A percentile compares a stretch with the other conserved stretches of the same genome.
These are phyloP conservation scores for Pseudonitzschia delicatissima DNA, from an alignment of 108 stramenopile species.

Conservation along the genomic window DNA sequence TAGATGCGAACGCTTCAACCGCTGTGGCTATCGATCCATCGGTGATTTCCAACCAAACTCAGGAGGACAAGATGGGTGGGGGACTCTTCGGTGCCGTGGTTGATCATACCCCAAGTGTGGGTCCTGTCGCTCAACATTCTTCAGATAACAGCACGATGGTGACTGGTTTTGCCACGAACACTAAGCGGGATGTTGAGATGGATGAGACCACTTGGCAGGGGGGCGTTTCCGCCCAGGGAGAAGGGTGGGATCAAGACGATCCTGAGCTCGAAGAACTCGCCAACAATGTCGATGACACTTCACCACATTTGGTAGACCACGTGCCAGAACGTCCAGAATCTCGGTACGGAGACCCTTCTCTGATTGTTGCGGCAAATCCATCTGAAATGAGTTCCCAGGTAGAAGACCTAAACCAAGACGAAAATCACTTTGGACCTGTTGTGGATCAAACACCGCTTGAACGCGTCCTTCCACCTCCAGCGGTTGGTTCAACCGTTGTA, in stretches of 20 bases:
- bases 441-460: slow-evolving; percentile 39
- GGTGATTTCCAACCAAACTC: slow-evolving; percentile 18
- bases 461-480: slow-evolving; percentile 6
- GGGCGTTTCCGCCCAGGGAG: slow-evolving; percentile 15
- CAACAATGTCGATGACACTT: slow-evolving; percentile 8
- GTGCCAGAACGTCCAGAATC: slow-evolving; percentile 39
- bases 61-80: slow-evolving; percentile 13
- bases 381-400: slow-evolving; percentile 48
- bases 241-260: slow-evolving; percentile 34
- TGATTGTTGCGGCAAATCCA: slow-evolving; percentile 42
- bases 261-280: slow-evolving; percentile 19
- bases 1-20: slow-evolving; percentile 17
- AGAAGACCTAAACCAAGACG: slow-evolving; percentile 43
- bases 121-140: neutral
- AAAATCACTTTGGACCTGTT: slow-evolving; percentile 43
- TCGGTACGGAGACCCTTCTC: slow-evolving; percentile 38
- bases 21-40: slow-evolving; percentile 29
- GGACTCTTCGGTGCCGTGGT: slow-evolving; percentile 27
- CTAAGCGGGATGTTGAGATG: slow-evolving; percentile 31
- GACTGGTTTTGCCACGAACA: slow-evolving; percentile 14
- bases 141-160: slow-evolving; percentile 16
- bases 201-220: slow-evolving; percentile 39
- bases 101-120: slow-evolving; percentile 32
- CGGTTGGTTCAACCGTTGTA: slow-evolving; percentile 46
- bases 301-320: slow-evolving; percentile 45